Evolutionary conservation across 1,139 yeast genomes (phyloP), one percentile per base, ranked within the genome.

Genomic region (Kodamaea ohmeri): DNA sequence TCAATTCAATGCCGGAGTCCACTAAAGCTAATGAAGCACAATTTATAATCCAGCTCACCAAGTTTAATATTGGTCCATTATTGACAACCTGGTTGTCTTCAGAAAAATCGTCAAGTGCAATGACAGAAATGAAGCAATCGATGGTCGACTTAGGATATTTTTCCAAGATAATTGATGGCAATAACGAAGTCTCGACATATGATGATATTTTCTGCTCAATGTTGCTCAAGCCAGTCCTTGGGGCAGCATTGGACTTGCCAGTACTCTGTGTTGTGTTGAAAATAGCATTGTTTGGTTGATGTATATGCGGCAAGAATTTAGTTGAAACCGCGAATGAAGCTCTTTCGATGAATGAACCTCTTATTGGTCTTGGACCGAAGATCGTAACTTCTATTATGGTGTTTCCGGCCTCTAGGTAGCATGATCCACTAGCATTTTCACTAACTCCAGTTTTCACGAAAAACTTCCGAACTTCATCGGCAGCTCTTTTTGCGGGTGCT

Each of bases 81-180:
- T 65, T 52, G 25, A 61, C 40, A 5, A 66, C 61, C 9, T 52
- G 46, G 11, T 63, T 46, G n/a, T 34, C 34, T 9, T 36, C 27
- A 8, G 28, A 14, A 8, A 33, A 27, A 5, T 46, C 41, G 31
- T 73, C 71, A 13, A 70, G 58, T 7, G 83, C 69, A 14, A 88
- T 65, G 2, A 88, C 66, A 31, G 84, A 78, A n/a, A 90, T 69
- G 50, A 82, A 83, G 17, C 92, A 71, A 53, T 83, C 94, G 39
- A 92, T 86, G 17, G 90, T 80, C 7, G 96, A 85, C 59, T 92
- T 92, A 4, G 97, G 97, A 56, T 90, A 90, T 44, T 81, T 78
- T 13, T 78, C 78, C 35, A 88, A 66, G 30, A 85, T 61, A 3
- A 92, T 73, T 2, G 83, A 64, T 8, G 87, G 81, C 31, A 76